A percentile compares a stretch with the other conserved stretches of the same genome.
Conservation (phyloP, 2,329 filamentous ascomycete species). For the Colletotrichum trifolii region DNA sequence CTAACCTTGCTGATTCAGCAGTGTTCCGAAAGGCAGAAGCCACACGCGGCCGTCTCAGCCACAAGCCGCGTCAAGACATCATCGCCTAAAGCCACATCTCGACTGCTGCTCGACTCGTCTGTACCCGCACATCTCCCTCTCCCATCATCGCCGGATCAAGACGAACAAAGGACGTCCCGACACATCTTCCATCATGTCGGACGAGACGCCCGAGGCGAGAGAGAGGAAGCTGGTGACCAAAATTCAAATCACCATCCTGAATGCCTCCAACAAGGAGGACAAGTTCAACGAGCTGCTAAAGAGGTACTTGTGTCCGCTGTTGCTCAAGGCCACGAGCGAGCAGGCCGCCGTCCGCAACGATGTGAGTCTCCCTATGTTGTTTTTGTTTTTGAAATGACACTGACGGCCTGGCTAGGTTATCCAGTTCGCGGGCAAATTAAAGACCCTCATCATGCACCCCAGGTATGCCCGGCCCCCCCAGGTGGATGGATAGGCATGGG, state of each 20-base stretch:
- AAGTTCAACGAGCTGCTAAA: slow-evolving; percentile 84
- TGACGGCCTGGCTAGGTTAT: slow-evolving; percentile 27
- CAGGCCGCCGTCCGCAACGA: slow-evolving; percentile 75
- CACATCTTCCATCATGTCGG: slow-evolving; percentile 27
- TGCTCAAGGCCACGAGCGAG: slow-evolving; percentile 88
- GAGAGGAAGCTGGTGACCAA: slow-evolving; percentile 80
- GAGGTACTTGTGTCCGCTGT: slow-evolving; percentile 81
- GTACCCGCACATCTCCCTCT: not conserved
- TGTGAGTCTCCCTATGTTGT: slow-evolving; percentile 2
- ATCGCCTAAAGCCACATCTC: too few relatives aligned
- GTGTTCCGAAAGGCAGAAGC: too few relatives aligned
- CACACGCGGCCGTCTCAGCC: too few relatives aligned
- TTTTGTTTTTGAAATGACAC: slow-evolving; percentile 10
- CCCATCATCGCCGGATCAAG: too few relatives aligned
- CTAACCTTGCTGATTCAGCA: too few relatives aligned
- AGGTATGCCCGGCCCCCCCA: slow-evolving; percentile 11
- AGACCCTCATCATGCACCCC: slow-evolving; percentile 25
- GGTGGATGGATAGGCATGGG: too few relatives aligned
- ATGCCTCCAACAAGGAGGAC: slow-evolving; percentile 82
- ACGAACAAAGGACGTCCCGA: slow-evolving; percentile 1
- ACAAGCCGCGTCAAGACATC: too few relatives aligned
- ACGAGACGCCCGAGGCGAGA: slow-evolving; percentile 34
- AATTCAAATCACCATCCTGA: slow-evolving; percentile 83
- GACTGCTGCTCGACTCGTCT: too few relatives aligned
- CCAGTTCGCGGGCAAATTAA: slow-evolving; percentile 29